A percentile compares a stretch with the other conserved stretches of the same genome.
These are phyloP conservation scores for Zalerion maritima DNA, from an alignment of 495 filamentous ascomycete genomes.

Conservation along the genomic window DNA sequence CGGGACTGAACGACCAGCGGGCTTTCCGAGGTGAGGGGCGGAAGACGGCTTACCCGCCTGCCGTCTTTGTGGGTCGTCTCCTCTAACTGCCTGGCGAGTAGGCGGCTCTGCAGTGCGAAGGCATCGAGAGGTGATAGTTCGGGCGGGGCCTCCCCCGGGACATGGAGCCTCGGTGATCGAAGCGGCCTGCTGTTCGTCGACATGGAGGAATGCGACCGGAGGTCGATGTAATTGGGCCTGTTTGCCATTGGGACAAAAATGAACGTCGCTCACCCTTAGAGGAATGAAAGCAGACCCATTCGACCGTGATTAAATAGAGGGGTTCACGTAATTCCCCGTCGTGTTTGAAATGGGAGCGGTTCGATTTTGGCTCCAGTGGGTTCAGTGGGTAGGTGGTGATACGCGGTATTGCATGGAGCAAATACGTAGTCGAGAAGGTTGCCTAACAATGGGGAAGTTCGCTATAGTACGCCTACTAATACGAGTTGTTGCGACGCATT, in stretches of 20 bases:
- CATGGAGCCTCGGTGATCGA: conserved; percentile 58
- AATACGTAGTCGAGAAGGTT: no score
- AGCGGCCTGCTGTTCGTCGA: conserved; percentile 35
- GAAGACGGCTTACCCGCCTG: conserved; percentile 69
- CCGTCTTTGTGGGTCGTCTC: conserved; percentile 49
- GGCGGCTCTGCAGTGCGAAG: conserved; percentile 73
- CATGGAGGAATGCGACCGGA: conserved; percentile 48
- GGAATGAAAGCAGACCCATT: no score
- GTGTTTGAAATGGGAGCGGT: no score
- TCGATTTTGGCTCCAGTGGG: no score
- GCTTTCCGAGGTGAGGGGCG: conserved; percentile 66
- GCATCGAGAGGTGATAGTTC: conserved; percentile 90
- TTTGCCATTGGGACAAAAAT: conserved; percentile 32
- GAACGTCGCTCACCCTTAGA: no score
- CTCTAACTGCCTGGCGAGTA: conserved; percentile 76
- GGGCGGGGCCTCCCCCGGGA: conserved; percentile 77
- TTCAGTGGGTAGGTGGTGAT: no score
- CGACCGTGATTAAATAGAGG: no score
- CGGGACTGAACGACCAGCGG: conserved; percentile 48
- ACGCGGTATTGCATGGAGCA: no score
- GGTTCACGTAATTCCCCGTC: no score
- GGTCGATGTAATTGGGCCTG: conserved; percentile 45
- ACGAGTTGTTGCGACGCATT: no score
- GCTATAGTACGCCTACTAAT: no score
- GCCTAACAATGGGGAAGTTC: no score